Percentiles rank a stretch among this genome's conserved stretches.
These are phyloP conservation scores for Tagetes erecta DNA, from an alignment of 129 eudicot genomes.

Conservation along the genomic window DNA sequence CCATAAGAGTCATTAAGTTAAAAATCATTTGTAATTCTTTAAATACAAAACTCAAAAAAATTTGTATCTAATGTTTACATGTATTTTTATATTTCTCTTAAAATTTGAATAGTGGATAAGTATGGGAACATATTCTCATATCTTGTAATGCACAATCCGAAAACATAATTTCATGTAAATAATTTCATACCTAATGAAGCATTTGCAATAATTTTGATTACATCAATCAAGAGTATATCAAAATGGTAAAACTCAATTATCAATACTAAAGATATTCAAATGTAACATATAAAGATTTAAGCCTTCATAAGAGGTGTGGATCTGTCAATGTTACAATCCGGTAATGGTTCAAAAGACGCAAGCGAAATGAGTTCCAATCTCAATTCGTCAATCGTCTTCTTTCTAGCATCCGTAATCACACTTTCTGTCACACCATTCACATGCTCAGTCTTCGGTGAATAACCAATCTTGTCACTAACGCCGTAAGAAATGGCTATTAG, in stretches of 20 bases:
- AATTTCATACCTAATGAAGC: background rate
- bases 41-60: too few species aligned
- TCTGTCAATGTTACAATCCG: background rate
- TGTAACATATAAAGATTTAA: background rate
- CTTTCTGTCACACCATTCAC: background rate
- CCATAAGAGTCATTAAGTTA: too few species aligned
- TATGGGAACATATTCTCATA: too few species aligned
- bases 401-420: background rate
- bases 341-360: background rate
- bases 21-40: too few species aligned
- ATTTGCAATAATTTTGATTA: background rate
- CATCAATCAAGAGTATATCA: background rate
- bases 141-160: background rate
- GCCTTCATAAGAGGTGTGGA: background rate
- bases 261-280: background rate
- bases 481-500: slow-evolving; percentile 28
- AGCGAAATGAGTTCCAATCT: slow-evolving; percentile 3
- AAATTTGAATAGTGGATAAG: too few species aligned
- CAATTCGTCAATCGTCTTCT: background rate
- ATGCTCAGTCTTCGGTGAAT: background rate
- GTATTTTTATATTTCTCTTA: too few species aligned
- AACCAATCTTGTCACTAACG: slow-evolving; percentile 4
- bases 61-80: too few species aligned
- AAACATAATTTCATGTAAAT: background rate
- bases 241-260: background rate